Base-by-base conservation (phyloP, 441 rosid species). In the Pelargonium myrrhifolium region DNA sequence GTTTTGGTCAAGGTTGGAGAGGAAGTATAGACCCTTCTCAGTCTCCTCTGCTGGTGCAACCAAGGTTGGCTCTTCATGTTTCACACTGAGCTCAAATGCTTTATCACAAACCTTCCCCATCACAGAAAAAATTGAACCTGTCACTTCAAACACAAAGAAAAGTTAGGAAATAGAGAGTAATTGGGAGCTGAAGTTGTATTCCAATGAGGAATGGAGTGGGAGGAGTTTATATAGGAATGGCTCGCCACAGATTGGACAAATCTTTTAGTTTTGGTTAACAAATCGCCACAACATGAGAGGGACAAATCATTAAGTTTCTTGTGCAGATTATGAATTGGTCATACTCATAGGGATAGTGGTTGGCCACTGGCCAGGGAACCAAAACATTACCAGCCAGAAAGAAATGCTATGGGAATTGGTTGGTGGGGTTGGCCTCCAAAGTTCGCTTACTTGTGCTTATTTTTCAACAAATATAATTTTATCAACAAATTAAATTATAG, bases 1-100 rank as follows among this genome's bases (percentile, higher is more conserved):
- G 84, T 90, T 88, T 55, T 90, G 95, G 67, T 90, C 95, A 65
- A 88, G 89, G 79, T 90, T 90, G 0, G 97, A 90, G 58, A 90
- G 86, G 80, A 84, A 88, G 74, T 84, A 88, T 1, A 84, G 78
- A 66, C 97, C 97, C 74, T 84, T 86, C 67, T 65, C 77, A 43
- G 94, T 88, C n/a, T 88, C 89, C 42, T 76, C 83, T 17, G 83
- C 92, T 3, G 97, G 97, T 51, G 75, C 47, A n/a, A 86, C 91
- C 66, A 90, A 73, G 56, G 76, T 77, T 47, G 86, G 86, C 71
- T 85, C 81, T 59, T 77, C 83, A 64, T 83, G 86, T 63, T 76
- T 74, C 85, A 90, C 97, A 14, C 58, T 67, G 8, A 89, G 86
- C 59, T 42, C 18, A 14, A 62, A 14, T 17, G n/a, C n/a, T n/a